Percentiles rank a stretch among this genome's conserved stretches.
Conservation (phyloP, 176 grass and related monocot species). For the Themeda triandra region DNA sequence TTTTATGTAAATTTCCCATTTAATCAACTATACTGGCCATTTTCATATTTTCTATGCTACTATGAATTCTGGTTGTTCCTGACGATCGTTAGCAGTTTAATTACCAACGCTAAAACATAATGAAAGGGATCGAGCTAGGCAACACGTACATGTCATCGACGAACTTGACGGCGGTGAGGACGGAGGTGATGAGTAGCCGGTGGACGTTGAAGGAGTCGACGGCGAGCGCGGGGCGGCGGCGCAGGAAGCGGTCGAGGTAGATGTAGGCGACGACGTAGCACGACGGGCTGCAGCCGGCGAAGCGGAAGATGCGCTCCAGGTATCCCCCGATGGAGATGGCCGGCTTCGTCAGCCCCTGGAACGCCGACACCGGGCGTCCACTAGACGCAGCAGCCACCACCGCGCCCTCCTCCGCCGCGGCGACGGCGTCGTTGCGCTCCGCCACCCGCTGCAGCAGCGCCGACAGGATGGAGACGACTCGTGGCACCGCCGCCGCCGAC, state of each 20-base stretch:
- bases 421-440: constrained; percentile 57
- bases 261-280: constrained; percentile 96
- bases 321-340: constrained; percentile 80
- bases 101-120: neutral
- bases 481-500: too few relatives aligned
- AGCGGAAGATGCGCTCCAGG: constrained; percentile 96
- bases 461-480: constrained; percentile 81
- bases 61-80: neutral
- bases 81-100: neutral
- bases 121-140: neutral
- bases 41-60: too few relatives aligned
- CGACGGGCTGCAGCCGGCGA: constrained; percentile 81
- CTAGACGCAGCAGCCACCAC: neutral
- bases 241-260: constrained; percentile 94
- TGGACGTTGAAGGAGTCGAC: constrained; percentile 98
- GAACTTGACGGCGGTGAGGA: constrained; percentile 97
- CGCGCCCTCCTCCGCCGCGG: neutral
- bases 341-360: constrained; percentile 86
- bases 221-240: constrained; percentile 58
- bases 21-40: too few relatives aligned
- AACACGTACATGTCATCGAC: constrained; percentile 90
- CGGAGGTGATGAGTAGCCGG: constrained; percentile 89
- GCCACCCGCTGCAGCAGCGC: constrained; percentile 69
- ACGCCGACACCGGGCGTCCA: constrained; percentile 50
- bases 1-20: neutral